phyloP scores from a whole-genome alignment of 805 yeast genomes.

The Blastobotrys chiropterorum region DNA sequence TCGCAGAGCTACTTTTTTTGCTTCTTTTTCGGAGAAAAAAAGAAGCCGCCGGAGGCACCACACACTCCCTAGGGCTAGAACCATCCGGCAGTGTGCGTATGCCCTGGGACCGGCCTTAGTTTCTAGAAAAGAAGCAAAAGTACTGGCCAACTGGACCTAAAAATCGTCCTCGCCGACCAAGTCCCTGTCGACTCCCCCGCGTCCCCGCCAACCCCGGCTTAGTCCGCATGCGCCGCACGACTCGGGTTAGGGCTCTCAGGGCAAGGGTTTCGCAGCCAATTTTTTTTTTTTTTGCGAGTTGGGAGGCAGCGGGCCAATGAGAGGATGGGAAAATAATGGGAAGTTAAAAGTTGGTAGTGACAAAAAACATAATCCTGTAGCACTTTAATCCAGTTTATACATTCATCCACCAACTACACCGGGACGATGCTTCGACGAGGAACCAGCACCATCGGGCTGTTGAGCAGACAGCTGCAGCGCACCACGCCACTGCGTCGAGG shows the following conservation, averaged over 20 bases:
- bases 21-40: no score
- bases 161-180: no score
- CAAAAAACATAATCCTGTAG: neutral
- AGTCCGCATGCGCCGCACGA: neutral
- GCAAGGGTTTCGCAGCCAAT: neutral
- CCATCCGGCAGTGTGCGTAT: no score
- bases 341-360: neutral
- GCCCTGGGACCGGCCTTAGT: no score
- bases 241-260: neutral
- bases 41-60: no score
- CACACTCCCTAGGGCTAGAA: no score
- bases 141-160: no score
- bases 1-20: no score
- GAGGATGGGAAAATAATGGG: neutral
- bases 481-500: neutral
- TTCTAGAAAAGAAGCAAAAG: no score
- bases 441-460: neutral
- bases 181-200: neutral
- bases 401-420: neutral
- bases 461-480: neutral
- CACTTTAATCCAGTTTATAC: no score
- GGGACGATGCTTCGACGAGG: conserved; percentile 4
- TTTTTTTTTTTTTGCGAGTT: neutral
- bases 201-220: neutral
- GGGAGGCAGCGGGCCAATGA: neutral